phyloP scores from a whole-genome alignment of 2,329 filamentous ascomycete genomes.

The Monosporascus sp. region DNA sequence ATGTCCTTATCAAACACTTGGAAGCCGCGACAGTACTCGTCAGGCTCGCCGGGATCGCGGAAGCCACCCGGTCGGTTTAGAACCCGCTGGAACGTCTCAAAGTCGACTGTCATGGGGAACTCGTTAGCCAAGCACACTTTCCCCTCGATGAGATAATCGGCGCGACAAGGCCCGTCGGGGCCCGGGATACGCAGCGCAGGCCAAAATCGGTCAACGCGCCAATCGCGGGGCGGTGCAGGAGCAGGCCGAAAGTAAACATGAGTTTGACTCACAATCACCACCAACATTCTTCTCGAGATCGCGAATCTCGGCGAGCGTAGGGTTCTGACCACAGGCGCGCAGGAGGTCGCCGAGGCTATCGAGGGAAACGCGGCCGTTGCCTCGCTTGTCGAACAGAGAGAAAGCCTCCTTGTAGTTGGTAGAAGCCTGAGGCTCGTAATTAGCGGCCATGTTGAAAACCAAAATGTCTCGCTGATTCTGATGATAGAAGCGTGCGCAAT shows the following conservation, averaged over 20 bases:
- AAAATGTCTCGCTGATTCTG: not conserved
- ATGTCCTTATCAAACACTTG: constrained; percentile 99
- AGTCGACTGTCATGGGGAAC: constrained; percentile 65
- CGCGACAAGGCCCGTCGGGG: no score
- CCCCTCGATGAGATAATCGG: not conserved
- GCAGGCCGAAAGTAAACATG: constrained; percentile 4
- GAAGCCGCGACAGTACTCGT: constrained; percentile 97
- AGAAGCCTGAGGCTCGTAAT: constrained; percentile 51
- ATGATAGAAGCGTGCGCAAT: not conserved
- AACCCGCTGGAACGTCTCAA: constrained; percentile 93
- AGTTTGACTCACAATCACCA: constrained; percentile 71
- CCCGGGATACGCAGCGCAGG: not conserved
- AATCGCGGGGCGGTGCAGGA: not conserved
- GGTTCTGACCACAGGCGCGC: constrained; percentile 96
- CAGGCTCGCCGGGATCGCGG: constrained; percentile 94
- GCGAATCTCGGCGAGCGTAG: constrained; percentile 84
- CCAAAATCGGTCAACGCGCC: not conserved
- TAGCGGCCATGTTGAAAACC: constrained; percentile 25
- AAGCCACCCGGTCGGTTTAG: constrained; percentile 97
- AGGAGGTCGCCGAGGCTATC: constrained; percentile 89
- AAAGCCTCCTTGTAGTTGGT: constrained; percentile 99
- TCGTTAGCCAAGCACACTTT: constrained; percentile 6
- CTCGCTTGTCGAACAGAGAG: constrained; percentile 98
- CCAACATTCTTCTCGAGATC: constrained; percentile 89
- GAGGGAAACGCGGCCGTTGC: constrained; percentile 83